These are phyloP conservation scores for Clarireedia homoeocarpa DNA, from an alignment of 2,329 filamentous ascomycete species.

Conservation along the genomic window DNA sequence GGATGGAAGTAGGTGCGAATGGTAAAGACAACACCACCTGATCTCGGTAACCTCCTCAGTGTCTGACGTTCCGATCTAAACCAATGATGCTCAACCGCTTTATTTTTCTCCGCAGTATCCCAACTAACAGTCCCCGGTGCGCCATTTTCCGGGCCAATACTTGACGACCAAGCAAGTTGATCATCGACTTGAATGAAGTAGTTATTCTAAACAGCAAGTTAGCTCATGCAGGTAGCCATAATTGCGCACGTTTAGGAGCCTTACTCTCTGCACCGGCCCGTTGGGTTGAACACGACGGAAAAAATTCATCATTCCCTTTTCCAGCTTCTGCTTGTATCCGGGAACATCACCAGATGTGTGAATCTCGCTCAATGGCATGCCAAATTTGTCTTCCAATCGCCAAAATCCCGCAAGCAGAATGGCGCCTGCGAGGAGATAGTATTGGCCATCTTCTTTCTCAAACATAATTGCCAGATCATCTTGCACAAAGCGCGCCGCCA, in stretches of 20 bases:
- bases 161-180: conserved; percentile 64
- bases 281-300: conserved; percentile 65
- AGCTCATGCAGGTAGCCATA: conserved; percentile 10
- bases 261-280: conserved; percentile 42
- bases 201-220: conserved; percentile 52
- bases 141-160: conserved; percentile 66
- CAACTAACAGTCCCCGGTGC: conserved; percentile 50
- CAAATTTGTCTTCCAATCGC: conserved; percentile 72
- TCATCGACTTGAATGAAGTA: conserved; percentile 88
- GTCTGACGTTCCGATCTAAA: conserved; percentile 65
- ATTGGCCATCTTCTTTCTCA: conserved; percentile 66
- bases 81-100: conserved; percentile 62
- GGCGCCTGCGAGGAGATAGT: conserved; percentile 70
- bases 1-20: conserved; percentile 58
- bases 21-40: conserved; percentile 49
- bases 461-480: conserved; percentile 83
- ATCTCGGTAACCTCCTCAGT: conserved; percentile 48
- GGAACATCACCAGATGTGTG: conserved; percentile 73
- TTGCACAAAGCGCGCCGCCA: conserved; percentile 63
- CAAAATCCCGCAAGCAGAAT: conserved; percentile 78
- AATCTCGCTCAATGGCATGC: conserved; percentile 71
- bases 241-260: conserved; percentile 11
- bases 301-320: conserved; percentile 75
- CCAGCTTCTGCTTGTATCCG: conserved; percentile 60
- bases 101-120: conserved; percentile 69